These are phyloP conservation scores for Sicyos edulis DNA, from an alignment of 306 rosid species.

Conservation along the genomic window DNA sequence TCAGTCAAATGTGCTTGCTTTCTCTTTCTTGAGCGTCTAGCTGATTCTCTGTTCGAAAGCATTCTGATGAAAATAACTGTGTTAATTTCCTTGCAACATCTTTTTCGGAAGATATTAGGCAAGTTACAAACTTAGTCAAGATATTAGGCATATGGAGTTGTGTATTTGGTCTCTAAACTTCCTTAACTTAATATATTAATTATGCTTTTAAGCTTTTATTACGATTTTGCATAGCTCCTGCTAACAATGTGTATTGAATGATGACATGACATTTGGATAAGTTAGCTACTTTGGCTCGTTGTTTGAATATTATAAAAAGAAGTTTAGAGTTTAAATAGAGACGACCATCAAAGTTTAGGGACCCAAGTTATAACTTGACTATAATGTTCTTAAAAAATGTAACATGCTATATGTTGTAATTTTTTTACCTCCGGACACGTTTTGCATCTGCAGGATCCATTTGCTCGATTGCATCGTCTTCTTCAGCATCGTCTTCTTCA, in stretches of 20 bases:
- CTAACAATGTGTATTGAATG: not conserved
- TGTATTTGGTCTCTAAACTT: too few species aligned
- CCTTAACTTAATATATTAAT: too few species aligned
- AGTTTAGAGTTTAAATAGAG: not conserved
- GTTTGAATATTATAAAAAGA: too few species aligned
- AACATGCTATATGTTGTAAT: not conserved
- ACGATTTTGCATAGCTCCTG: not conserved
- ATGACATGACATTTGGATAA: not conserved
- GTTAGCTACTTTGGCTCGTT: not conserved
- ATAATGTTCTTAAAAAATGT: not conserved
- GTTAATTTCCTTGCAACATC: not conserved
- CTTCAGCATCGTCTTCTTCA: constrained; percentile 46
- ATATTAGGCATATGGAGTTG: too few species aligned
- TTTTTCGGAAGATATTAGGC: too few species aligned
- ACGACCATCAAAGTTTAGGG: not conserved
- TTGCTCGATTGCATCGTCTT: constrained; percentile 50
- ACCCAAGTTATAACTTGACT: not conserved
- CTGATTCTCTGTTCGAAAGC: constrained; percentile 97
- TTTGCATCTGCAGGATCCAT: constrained; percentile 60
- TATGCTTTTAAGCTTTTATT: too few species aligned
- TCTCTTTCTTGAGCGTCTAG: constrained; percentile 94
- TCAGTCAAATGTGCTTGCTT: constrained; percentile 95
- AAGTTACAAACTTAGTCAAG: too few species aligned
- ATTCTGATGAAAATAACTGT: constrained; percentile 47
- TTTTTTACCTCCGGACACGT: constrained; percentile 75